Evolutionary conservation across 352 stramenopile species (phyloP), one percentile per base, ranked within the genome.

Genomic region (Aphanomyces astaci): DNA sequence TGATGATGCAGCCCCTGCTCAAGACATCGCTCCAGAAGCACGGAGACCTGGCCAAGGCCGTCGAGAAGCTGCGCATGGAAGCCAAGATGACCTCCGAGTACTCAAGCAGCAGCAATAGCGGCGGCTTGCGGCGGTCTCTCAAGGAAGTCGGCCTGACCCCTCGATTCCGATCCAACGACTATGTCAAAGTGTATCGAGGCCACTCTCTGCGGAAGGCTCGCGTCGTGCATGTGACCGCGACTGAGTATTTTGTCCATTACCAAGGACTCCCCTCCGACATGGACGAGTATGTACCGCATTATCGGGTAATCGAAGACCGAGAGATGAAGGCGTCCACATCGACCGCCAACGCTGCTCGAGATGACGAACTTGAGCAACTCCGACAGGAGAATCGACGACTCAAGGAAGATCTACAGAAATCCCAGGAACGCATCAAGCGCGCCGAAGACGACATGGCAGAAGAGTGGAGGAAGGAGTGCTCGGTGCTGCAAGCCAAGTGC

Each of bases 231-330:
- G 31, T 45, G 32, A 45, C 55, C n/a, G 31, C 55, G 10, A 64
- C 30, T 2, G 55, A 64, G 13, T 64, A 64, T 22, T 48, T 64
- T n/a, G 55, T 64, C 10, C 55, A 64, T 36, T 64, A 64, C 25
- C 55, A 64, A 64, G 55, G 55, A 1, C 25, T 45, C 36, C 15
- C 31, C 5, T 17, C 4, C 13, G 31, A 46, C 32, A 15, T 30
- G 25, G 55, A 64, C 55, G 55, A 64, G 22, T 64, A 36, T 22
- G 55, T 64, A 15, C 55, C 55, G 22, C 55, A 64, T 36, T 64
- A 64, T 32, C 55, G 55, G 10, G 55, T 64, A 10, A 31, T 64
- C 19, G 55, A 64, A 45, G 55, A 64, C 55, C 45, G 33, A 32
- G 55, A 64, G 22, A 36, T 31, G 22, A 62, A 36, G 36, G 36